phyloP scores from a whole-genome alignment of 2,329 filamentous ascomycete species.

The Neodidymelliopsis sp. region DNA sequence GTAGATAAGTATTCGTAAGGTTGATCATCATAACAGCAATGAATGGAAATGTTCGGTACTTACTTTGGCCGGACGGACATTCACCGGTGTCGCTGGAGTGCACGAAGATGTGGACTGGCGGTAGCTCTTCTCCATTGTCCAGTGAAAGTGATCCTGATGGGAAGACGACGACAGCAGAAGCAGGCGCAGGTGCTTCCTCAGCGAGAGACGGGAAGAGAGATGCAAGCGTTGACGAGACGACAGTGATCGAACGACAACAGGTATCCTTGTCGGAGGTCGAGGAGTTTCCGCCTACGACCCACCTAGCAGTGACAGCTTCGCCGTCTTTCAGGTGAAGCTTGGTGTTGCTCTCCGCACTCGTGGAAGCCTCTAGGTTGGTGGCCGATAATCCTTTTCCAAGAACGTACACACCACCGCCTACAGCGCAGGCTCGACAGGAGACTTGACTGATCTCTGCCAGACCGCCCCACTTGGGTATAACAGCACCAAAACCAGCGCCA shows the following conservation, averaged over 20 bases:
- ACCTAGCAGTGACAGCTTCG: conserved; percentile 63
- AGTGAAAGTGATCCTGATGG: conserved; percentile 63
- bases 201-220: conserved; percentile 73
- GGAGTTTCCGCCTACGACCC: conserved; percentile 58
- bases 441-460: conserved; percentile 89
- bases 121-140: conserved; percentile 28
- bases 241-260: conserved; percentile 68
- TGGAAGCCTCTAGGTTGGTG: conserved; percentile 2
- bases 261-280: conserved; percentile 12
- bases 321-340: conserved; percentile 64
- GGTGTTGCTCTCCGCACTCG: conserved; percentile 33
- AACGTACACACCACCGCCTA: conserved; percentile 91
- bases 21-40: conserved; percentile 79
- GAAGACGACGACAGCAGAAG: conserved; percentile 74
- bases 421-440: conserved; percentile 86
- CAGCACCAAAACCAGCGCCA: conserved; percentile 85
- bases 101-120: conserved; percentile 68
- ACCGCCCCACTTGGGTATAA: conserved; percentile 93
- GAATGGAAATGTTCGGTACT: conserved; percentile 57
- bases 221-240: conserved; percentile 72
- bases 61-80: conserved; percentile 88
- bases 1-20: conserved; percentile 98
- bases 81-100: conserved; percentile 94
- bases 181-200: conserved; percentile 79
- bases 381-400: conserved; percentile 71